Evolutionary conservation across 2,329 filamentous ascomycete genomes (phyloP).

Genomic region (Aspergillaceae sp.): DNA sequence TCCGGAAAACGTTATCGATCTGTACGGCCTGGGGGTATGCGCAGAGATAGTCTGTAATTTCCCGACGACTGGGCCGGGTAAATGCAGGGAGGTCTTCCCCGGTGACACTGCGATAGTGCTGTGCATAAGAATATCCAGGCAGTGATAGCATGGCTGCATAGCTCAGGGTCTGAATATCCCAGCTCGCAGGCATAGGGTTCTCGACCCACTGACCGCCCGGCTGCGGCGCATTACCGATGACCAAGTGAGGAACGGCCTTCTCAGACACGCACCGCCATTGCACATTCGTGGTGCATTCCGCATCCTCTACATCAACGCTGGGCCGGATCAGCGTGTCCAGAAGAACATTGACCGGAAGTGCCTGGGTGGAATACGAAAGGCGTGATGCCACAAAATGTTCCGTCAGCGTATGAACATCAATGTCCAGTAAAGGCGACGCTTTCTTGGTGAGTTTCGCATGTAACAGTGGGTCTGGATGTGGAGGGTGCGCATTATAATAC

Average conservation of each 20-base stretch:
- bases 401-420: conserved; percentile 42
- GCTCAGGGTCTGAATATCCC: conserved; percentile 52
- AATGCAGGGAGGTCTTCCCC: conserved; percentile 42
- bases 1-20: conserved; percentile 42
- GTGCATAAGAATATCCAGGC: conserved; percentile 50
- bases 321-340: conserved; percentile 52
- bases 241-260: conserved; percentile 45
- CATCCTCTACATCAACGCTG: conserved; percentile 50
- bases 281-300: conserved; percentile 42
- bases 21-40: conserved; percentile 47
- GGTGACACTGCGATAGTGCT: conserved; percentile 40
- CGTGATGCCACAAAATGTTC: conserved; percentile 50
- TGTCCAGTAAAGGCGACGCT: conserved; percentile 40
- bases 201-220: conserved; percentile 55
- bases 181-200: conserved; percentile 43
- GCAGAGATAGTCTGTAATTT: conserved; percentile 49
- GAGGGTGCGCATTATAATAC: conserved; percentile 42
- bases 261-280: conserved; percentile 46
- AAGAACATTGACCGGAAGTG: conserved; percentile 52
- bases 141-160: conserved; percentile 55
- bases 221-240: conserved; percentile 43
- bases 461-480: conserved; percentile 50
- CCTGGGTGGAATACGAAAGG: conserved; percentile 54
- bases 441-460: conserved; percentile 44
- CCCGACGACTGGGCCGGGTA: conserved; percentile 46